Percentiles rank a stretch among this genome's conserved stretches.
phyloP scores from a whole-genome alignment of 192 early-diverging fungal genomes.

The Backusella mclennaniae region DNA sequence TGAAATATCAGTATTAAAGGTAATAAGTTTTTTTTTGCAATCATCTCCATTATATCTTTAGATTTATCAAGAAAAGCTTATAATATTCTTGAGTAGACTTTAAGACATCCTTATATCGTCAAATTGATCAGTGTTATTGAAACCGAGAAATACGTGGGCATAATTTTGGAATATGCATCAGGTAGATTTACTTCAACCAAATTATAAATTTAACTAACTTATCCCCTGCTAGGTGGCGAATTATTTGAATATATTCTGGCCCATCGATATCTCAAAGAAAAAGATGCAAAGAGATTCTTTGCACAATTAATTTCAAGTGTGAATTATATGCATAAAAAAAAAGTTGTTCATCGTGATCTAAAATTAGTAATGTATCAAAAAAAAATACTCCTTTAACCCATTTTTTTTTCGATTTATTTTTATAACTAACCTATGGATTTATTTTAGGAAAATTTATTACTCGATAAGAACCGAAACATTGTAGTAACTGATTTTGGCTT shows the following conservation, averaged over 20 bases:
- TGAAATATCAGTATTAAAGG: constrained; percentile 91
- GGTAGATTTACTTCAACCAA: constrained; percentile 32
- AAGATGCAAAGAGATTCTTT: constrained; percentile 73
- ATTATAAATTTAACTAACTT: constrained; percentile 10
- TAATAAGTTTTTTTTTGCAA: constrained; percentile 32
- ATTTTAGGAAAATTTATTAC: constrained; percentile 74
- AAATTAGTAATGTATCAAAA: constrained; percentile 61
- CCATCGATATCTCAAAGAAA: constrained; percentile 73
- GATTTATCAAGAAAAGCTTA: not conserved
- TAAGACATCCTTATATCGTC: constrained; percentile 75
- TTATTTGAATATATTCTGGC: constrained; percentile 86
- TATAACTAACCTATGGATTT: not conserved
- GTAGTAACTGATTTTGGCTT: constrained; percentile 92
- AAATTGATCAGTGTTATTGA: constrained; percentile 81
- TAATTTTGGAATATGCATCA: constrained; percentile 84
- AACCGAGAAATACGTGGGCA: constrained; percentile 80
- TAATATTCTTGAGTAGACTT: constrained; percentile 42
- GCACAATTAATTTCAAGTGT: constrained; percentile 76
- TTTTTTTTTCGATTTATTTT: constrained; percentile 10
- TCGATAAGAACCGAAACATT: constrained; percentile 75
- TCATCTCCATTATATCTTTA: not conserved
- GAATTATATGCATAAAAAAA: constrained; percentile 69
- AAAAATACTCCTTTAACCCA: not conserved
- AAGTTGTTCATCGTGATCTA: constrained; percentile 86
- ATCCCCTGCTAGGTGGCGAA: constrained; percentile 21